Evolutionary conservation across 441 rosid species (phyloP).

Genomic region (Euphorbia celastroides): DNA sequence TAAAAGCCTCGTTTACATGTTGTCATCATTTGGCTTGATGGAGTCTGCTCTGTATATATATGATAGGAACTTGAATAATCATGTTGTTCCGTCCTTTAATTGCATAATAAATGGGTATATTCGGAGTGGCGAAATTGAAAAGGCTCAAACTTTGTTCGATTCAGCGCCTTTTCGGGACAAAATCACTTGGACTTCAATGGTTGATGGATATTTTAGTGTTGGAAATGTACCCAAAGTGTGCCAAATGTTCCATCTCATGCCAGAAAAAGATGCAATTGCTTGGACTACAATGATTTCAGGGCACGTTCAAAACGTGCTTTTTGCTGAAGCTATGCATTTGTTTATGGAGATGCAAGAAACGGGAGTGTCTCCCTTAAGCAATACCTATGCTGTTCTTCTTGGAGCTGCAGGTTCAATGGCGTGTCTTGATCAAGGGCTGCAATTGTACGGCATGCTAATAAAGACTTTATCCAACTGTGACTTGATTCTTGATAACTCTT

Average conservation of each 20-base stretch:
- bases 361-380: constrained; percentile 41
- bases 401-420: constrained; percentile 74
- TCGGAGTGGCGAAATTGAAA: constrained; percentile 42
- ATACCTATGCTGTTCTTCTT: constrained; percentile 57
- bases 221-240: constrained; percentile 48
- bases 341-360: constrained; percentile 48
- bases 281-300: constrained; percentile 93
- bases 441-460: constrained; percentile 46
- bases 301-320: constrained; percentile 62
- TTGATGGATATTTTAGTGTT: constrained; percentile 48
- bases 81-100: constrained; percentile 50
- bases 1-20: constrained; percentile 71
- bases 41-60: constrained; percentile 43
- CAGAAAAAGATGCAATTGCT: constrained; percentile 55
- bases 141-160: constrained; percentile 52
- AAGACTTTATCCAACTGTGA: constrained; percentile 42
- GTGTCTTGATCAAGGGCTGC: constrained; percentile 62
- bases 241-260: constrained; percentile 44
- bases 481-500: constrained; percentile 57
- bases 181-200: constrained; percentile 82
- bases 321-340: constrained; percentile 46
- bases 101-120: constrained; percentile 51
- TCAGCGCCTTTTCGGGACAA: constrained; percentile 38
- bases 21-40: constrained; percentile 51
- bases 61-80: constrained; percentile 23